Base-by-base conservation (phyloP, 805 yeast genomes). In the Wickerhamiella cacticola region DNA sequence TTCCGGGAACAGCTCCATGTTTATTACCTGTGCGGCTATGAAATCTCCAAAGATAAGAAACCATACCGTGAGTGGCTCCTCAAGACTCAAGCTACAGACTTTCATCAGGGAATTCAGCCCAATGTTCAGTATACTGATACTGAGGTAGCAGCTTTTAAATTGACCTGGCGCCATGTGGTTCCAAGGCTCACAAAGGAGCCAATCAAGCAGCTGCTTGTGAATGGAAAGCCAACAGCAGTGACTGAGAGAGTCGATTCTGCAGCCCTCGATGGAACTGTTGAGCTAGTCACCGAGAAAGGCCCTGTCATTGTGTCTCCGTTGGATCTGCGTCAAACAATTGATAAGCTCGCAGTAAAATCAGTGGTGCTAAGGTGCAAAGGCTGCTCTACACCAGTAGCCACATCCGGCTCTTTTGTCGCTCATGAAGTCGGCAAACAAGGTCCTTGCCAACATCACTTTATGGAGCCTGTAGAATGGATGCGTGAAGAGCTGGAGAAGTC, bases 381-480 rank as follows among this genome's bases (percentile, higher is more conserved):
- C 60, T 89, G 98, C 67, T 74, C 96, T 54, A 73, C 75, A 26
- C 66, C 69, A 15, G 67, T 89, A 22, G 94, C 94, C 0, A 63
- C 71, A 16, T 75, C 82, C 1, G 63, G 73, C 2, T 74, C 80
- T 15, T 72, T 82, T 49, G 74, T 82, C 25, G 62, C 68, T 19
- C 95, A 88, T 63, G 45, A 50, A 19, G 46, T 50, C 3, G 54
- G 54, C 21, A 23, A 41, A 13, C 46, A 46, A 12, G 56, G 56
- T 23, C 41, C 34, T 22, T 89, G 98, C 63, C 82, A 94, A 5
- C 96, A 88, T 62, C 81, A 70, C 60, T 92, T 87, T 57, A 69
- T 83, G 24, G 96, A 92, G 63, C 97, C 97, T 0, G 66, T 89
- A 46, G 71, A 71, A 28, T 92, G 98, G 98, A 92, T 92, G 98